phyloP scores from a whole-genome alignment of 345 rosid species.

The Boechera divaricarpa region DNA sequence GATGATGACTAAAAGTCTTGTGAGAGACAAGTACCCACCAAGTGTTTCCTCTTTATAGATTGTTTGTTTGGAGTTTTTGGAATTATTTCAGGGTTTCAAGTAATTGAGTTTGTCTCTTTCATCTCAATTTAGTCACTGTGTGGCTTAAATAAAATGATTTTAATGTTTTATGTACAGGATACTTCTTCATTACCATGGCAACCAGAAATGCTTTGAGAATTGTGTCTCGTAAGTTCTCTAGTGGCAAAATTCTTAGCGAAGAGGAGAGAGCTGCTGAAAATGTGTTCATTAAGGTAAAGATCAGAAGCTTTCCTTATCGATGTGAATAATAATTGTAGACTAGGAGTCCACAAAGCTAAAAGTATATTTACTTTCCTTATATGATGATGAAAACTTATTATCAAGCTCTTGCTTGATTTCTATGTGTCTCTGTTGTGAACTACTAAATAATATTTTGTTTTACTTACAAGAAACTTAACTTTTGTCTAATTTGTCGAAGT shows the following conservation, averaged over 20 bases:
- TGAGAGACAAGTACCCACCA: constrained; percentile 1
- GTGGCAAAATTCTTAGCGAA: constrained; percentile 78
- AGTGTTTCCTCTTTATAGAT: not conserved
- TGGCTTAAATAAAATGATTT: not conserved
- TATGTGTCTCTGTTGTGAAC: not conserved
- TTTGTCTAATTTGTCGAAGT: not conserved
- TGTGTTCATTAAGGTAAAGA: constrained; percentile 79
- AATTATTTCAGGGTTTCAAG: not conserved
- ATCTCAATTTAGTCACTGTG: not conserved
- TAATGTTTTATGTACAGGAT: constrained; percentile 28
- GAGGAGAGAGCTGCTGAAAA: constrained; percentile 98
- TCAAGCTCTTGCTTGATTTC: not conserved
- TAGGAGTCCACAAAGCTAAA: not conserved
- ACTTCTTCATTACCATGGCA: constrained; percentile 55
- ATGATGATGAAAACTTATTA: constrained; percentile 11
- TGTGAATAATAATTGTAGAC: not conserved
- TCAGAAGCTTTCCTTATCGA: not conserved
- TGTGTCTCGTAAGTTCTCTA: constrained; percentile 72
- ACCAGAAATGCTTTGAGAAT: constrained; percentile 56
- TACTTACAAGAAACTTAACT: not conserved
- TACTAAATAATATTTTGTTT: constrained; percentile 6
- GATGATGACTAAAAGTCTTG: constrained; percentile 10
- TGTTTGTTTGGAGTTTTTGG: not conserved
- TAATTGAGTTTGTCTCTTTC: not conserved
- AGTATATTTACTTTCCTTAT: constrained; percentile 12